Conservation (phyloP, 257 asterid species). For the Marsdenia floribunda region DNA sequence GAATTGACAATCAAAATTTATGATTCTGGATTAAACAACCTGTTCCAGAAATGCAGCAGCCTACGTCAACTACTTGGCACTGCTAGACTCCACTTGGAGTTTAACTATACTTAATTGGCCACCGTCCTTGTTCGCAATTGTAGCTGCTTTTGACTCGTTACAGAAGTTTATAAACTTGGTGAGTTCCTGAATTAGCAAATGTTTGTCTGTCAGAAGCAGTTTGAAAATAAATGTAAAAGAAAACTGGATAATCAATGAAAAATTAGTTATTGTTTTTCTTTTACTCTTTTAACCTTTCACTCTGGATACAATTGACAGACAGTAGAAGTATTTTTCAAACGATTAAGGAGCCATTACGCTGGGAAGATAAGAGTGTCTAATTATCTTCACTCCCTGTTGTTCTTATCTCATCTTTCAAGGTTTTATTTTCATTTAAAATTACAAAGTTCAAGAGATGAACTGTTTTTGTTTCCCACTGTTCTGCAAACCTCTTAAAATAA, state of each 20-base stretch:
- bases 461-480: background rate
- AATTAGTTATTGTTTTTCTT: background rate
- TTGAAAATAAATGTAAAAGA: background rate
- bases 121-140: conserved; percentile 83
- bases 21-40: background rate
- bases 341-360: background rate
- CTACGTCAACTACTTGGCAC: conserved; percentile 39
- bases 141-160: conserved; percentile 57
- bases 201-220: conserved; percentile 1
- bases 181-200: conserved; percentile 27
- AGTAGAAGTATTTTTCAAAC: background rate
- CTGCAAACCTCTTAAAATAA: background rate
- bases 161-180: conserved; percentile 47
- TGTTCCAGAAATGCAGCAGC: background rate
- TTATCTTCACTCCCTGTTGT: background rate
- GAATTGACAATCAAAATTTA: conserved; percentile 9
- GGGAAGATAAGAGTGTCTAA: no score
- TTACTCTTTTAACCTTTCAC: background rate
- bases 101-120: conserved; percentile 75
- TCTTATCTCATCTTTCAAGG: background rate
- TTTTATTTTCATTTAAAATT: background rate
- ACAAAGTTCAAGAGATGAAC: background rate
- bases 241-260: background rate
- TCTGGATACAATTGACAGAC: background rate
- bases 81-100: conserved; percentile 33